Percentiles rank a stretch among this genome's conserved stretches.
These are phyloP conservation scores for Staphylotrichum longicolle DNA, from an alignment of 495 filamentous ascomycete species.

Conservation along the genomic window DNA sequence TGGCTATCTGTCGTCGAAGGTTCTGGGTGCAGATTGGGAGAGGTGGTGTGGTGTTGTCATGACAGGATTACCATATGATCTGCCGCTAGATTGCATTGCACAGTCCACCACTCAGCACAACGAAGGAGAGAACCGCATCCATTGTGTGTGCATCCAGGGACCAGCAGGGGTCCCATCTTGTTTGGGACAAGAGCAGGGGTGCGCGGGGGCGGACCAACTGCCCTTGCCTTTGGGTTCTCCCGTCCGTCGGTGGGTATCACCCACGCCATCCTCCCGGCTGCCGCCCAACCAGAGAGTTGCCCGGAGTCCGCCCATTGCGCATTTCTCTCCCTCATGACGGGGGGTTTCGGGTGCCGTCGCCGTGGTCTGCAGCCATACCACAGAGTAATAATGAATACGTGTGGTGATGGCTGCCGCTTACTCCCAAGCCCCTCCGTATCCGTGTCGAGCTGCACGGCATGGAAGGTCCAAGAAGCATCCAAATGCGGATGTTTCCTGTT, in stretches of 20 bases:
- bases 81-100: too few relatives aligned
- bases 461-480: not conserved
- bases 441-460: not conserved
- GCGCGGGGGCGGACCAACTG: not conserved
- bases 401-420: too few relatives aligned
- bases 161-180: slow-evolving; percentile 10
- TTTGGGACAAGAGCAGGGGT: slow-evolving; percentile 2
- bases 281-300: not conserved
- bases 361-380: too few relatives aligned
- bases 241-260: not conserved
- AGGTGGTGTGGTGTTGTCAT: too few relatives aligned
- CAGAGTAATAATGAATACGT: too few relatives aligned
- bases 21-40: too few relatives aligned
- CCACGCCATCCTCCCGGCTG: not conserved
- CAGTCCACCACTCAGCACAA: too few relatives aligned
- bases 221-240: not conserved
- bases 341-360: too few relatives aligned
- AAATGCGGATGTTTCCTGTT: not conserved
- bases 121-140: not conserved
- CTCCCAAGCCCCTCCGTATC: too few relatives aligned
- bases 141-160: slow-evolving; percentile 12
- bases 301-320: not conserved
- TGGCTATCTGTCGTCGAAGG: too few relatives aligned
- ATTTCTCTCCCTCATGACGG: not conserved
- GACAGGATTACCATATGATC: too few relatives aligned